Percentiles rank a stretch among this genome's conserved stretches.
Conservation (phyloP, 2,329 filamentous ascomycete genomes). For the Furcasterigmium furcatum region DNA sequence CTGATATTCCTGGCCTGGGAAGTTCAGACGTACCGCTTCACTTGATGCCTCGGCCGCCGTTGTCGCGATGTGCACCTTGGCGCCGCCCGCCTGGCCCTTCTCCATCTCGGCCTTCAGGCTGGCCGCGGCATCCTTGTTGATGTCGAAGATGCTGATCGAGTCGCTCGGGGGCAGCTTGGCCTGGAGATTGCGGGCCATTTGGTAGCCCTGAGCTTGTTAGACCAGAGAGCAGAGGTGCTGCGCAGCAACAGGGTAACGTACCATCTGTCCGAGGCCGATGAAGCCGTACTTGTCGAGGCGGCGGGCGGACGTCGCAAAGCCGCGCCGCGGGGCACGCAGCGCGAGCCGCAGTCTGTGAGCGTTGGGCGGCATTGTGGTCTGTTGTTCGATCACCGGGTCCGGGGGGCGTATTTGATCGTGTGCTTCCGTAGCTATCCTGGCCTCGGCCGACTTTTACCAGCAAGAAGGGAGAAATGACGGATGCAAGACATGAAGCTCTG, state of each 20-base stretch:
- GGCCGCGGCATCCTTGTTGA: constrained; percentile 46
- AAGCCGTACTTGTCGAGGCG: constrained; percentile 55
- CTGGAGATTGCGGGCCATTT: constrained; percentile 62
- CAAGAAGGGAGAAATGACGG: background rate
- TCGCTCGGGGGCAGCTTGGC: constrained; percentile 50
- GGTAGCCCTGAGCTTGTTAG: constrained; percentile 44
- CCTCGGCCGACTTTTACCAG: too few relatives aligned
- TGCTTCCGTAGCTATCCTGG: background rate
- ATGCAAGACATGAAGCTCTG: background rate
- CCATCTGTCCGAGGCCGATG: constrained; percentile 60
- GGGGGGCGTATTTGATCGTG: background rate
- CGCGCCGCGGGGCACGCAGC: constrained; percentile 34
- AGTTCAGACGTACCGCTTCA: constrained; percentile 43
- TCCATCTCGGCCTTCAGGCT: constrained; percentile 45
- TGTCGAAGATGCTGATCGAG: constrained; percentile 52
- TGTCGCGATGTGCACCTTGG: constrained; percentile 38
- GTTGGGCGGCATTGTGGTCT: background rate
- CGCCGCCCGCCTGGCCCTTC: constrained; percentile 38
- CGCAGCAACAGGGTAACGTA: constrained; percentile 30
- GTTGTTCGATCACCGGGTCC: background rate
- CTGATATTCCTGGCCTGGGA: too few relatives aligned
- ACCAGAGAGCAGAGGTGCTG: background rate
- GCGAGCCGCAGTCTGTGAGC: constrained; percentile 15
- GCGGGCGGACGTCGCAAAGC: constrained; percentile 46
- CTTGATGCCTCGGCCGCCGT: constrained; percentile 45